Base-by-base conservation (phyloP, 2,329 filamentous ascomycete species). In the Alternaria sp. region DNA sequence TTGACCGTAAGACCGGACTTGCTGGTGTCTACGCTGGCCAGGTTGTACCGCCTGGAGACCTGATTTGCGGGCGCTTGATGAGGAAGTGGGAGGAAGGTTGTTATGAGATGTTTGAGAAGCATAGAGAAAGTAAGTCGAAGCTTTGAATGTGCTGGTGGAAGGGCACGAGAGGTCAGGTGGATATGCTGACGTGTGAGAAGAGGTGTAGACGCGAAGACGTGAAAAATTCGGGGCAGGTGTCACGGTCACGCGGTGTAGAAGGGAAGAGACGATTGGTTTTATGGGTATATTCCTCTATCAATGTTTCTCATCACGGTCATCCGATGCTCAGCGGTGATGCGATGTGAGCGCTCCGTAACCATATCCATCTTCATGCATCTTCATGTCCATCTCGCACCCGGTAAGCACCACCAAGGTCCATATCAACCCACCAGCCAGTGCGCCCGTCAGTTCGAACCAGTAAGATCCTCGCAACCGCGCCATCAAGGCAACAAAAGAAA, bases 1-100 rank as follows among this genome's bases (percentile, higher is more conserved):
- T 76, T 18, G 78, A 80, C 61, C 77, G 71, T 7, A 72, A 74
- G 49, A 63, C 72, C 1, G 77, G 74, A 6, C 45, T 80, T 8
- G 71, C 68, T 51, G 77, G 75, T 3, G 46, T 79, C 2, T 79
- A 73, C 26, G 76, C 74, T 0, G 55, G 58, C 0, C 78, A 80
- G 55, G 65, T 79, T 0, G 6, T 75, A 0, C 78, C 78, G 2
- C 67, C 73, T 0, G 77, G 77, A 0, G 78, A 80, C 46, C 53
- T 51, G 0, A 73, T 65, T 46, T 54, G 49, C 28, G 65, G 64
- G 8, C 64, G 28, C 2, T 11, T 75, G 55, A 58, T 62, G 7
- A 58, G 64, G 4, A 66, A 55, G 56, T 76, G 75, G 51, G 69
- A 76, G 41, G 67, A 51, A 1, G 72, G 46, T 4, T 43, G 41